Base-by-base conservation (phyloP, 495 filamentous ascomycete species). In the Saxispiralis lemnorum region DNA sequence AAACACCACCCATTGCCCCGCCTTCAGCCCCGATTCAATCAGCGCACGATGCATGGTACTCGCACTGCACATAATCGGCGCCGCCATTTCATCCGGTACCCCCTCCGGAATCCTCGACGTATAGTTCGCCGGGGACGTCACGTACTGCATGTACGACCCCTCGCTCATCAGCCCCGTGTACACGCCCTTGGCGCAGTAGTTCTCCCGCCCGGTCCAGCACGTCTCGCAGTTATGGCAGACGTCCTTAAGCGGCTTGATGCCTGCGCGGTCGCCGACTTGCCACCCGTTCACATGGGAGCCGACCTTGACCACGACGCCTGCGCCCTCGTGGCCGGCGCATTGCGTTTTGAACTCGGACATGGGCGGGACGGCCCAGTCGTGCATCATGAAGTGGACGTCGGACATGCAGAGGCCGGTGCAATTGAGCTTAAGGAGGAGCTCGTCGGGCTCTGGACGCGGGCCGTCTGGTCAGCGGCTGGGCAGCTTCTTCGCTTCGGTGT, bases 181-280 rank as follows among this genome's bases (percentile, higher is more conserved):
- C 4, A 60, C 49, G 18, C 39, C 58, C 35, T 54, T 54, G 17
- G 50, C 39, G 44, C 61, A 64, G 47, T 62, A 62, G 46, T 56
- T 56, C 48, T 63, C 50, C 24, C 56, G 51, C 15, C 55, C 56
- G 17, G 52, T 51, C 49, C 59, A 57, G 55, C 70, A 75, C 16
- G 60, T 48, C 33, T 63, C 57, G 54, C 73, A 75, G 34, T 55
- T 47, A 3, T 67, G 65, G 44, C 72, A 76, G 10, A 66, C 65
- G 51, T 71, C 62, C 45, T 61, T 58, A 15, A 73, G 55, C 24
- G 70, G 75, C 46, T 73, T 76, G 44, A 72, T 62, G 10, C 75
- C 75, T 4, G 64, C 75, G 13, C 73, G 61, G 50, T 77, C 72
- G 17, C 76, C 76, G 2, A 71, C 45, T 36, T 72, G 68, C 47